These are phyloP conservation scores for Chenopodium berlandieri DNA, from an alignment of 148 eudicot species.

Conservation along the genomic window DNA sequence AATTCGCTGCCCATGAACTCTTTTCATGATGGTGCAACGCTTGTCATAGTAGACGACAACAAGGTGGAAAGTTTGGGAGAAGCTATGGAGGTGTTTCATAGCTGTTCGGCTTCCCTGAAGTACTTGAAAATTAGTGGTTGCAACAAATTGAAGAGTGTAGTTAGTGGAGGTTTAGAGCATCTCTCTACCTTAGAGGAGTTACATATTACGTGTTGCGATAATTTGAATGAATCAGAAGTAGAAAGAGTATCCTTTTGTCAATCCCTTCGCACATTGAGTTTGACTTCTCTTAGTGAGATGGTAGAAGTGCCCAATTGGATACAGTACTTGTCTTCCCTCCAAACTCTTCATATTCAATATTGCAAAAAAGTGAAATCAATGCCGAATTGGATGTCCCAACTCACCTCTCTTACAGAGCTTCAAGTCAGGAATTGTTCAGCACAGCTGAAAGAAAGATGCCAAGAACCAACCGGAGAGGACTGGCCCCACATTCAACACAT, in stretches of 20 bases:
- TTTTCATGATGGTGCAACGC: too few species aligned
- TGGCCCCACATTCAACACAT: slow-evolving; percentile 20
- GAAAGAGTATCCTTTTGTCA: not conserved
- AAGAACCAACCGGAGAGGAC: not conserved
- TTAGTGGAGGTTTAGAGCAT: slow-evolving; percentile 20
- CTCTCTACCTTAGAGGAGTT: slow-evolving; percentile 8
- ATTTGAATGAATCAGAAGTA: not conserved
- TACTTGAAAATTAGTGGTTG: fast-evolving
- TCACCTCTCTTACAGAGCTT: slow-evolving; percentile 10
- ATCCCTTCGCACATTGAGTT: not conserved
- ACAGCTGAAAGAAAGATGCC: slow-evolving; percentile 2
- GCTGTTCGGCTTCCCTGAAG: not conserved
- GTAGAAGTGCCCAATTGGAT: not conserved
- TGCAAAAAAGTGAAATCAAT: not conserved
- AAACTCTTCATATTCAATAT: too few species aligned
- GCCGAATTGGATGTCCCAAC: slow-evolving; percentile 9
- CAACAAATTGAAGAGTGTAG: not conserved
- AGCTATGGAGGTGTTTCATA: not conserved
- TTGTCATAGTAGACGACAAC: not conserved
- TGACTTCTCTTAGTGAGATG: not conserved
- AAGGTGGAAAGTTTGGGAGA: not conserved
- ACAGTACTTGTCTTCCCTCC: not conserved
- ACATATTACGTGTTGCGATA: not conserved
- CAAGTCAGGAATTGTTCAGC: not conserved
- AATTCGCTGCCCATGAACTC: too few species aligned